A percentile compares a stretch with the other conserved stretches of the same genome.
phyloP scores from a whole-genome alignment of 2,329 filamentous ascomycete genomes.

The Ascochyta clinopodiicola region DNA sequence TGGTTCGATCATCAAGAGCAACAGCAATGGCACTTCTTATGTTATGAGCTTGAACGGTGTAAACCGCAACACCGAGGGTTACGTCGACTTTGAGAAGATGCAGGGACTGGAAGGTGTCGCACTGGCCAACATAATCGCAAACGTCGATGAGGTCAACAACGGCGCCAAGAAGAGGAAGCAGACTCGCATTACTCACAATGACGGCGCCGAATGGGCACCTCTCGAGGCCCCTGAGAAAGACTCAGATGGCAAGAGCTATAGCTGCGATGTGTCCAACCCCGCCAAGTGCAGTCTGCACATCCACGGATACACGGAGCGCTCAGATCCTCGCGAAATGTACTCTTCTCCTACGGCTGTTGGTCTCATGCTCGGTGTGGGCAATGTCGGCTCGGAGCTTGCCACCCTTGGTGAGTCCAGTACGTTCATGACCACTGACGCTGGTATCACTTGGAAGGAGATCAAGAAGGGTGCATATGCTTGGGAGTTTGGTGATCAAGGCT shows the following conservation, averaged over 20 bases:
- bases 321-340: constrained; percentile 82
- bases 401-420: constrained; percentile 78
- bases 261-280: constrained; percentile 66
- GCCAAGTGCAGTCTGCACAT: constrained; percentile 85
- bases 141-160: constrained; percentile 68
- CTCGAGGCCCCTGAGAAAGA: constrained; percentile 76
- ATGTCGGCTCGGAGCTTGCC: constrained; percentile 78
- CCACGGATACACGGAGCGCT: constrained; percentile 92
- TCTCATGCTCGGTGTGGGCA: constrained; percentile 88
- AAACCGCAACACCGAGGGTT: constrained; percentile 78
- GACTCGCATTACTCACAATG: constrained; percentile 94
- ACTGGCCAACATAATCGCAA: constrained; percentile 84
- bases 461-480: constrained; percentile 90
- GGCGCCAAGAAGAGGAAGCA: constrained; percentile 79
- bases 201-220: constrained; percentile 85
- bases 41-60: constrained; percentile 81
- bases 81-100: constrained; percentile 97
- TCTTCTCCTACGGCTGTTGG: constrained; percentile 88
- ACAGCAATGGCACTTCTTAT: constrained; percentile 96
- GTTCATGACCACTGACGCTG: constrained; percentile 90
- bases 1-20: constrained; percentile 94
- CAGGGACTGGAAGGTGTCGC: constrained; percentile 88
- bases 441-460: constrained; percentile 82
- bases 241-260: constrained; percentile 72
- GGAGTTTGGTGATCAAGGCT: constrained; percentile 95